Evolutionary conservation across 2,329 filamentous ascomycete species (phyloP), one percentile per base, ranked within the genome.

Genomic region (Xylariaceae sp.): DNA sequence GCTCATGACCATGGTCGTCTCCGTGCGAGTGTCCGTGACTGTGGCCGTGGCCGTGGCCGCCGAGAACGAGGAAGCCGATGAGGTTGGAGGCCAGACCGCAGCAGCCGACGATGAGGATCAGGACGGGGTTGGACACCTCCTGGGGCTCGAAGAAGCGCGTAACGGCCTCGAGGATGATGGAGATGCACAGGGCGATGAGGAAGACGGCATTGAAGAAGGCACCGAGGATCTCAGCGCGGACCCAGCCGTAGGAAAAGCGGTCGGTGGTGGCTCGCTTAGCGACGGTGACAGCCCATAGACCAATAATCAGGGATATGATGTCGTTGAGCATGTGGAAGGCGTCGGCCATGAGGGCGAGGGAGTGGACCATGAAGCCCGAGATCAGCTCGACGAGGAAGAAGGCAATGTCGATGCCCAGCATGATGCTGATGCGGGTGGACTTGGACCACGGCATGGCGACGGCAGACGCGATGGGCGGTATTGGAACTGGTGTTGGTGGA

Each of bases 321-420:
- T 99, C 94, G 76, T 99, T 99, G 55, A 99, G 79, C 94, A 99
- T 99, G 74, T 99, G 94, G 72, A 99, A 99, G 54, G 94, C 91
- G 75, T 99, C 94, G 48, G 94, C 94, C 67, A 95, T 91, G 53
- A 99, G 81, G 36, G 94, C 94, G 62, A 99, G 82, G 16, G 94
- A 97, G 67, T 92, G 87, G 55, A 96, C 90, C 58, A 87, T 76
- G 76, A 96, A 90, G 56, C 94, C 93, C 56, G 88, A 84, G 52
- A 88, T 84, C 56, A 99, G 75, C 73, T 99, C 94, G 53, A 97
- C 76, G 44, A 96, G 73, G 74, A 99, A 97, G 76, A 99, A 99
- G 39, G 82, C 79, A 47, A 86, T 80, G 73, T 97, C 93, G 67
- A 99, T 96, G 58, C 77, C 87, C 69, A 99, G 84, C 80, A 99